Conservation (phyloP, 2,329 filamentous ascomycete species). For the Diaporthe amygdali region DNA sequence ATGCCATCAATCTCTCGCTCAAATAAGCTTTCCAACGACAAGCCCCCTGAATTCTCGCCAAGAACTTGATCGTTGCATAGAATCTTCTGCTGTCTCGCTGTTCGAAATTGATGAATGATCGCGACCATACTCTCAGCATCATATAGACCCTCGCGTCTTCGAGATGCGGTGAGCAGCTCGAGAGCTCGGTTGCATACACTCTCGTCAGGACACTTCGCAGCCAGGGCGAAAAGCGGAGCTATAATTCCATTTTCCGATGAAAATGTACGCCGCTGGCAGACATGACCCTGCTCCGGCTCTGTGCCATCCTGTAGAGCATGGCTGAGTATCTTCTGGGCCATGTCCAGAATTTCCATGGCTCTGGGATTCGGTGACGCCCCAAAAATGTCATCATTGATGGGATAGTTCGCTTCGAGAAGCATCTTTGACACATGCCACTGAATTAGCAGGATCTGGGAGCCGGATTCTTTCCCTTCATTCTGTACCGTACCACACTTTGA, state of each 20-base stretch:
- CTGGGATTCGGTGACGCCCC: not conserved
- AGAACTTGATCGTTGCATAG: too few relatives aligned
- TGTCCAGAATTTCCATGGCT: not conserved
- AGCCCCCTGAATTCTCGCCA: too few relatives aligned
- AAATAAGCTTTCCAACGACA: not conserved
- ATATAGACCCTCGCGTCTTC: not conserved
- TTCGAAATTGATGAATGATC: not conserved
- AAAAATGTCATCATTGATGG: not conserved
- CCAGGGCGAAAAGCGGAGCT: not conserved
- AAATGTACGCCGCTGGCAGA: not conserved
- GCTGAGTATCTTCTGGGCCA: not conserved
- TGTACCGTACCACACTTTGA: not conserved
- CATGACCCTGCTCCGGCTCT: fast-evolving
- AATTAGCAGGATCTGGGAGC: not conserved
- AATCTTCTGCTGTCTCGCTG: not conserved
- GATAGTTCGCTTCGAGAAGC: not conserved
- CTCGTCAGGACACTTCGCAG: not conserved
- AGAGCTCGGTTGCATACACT: not conserved
- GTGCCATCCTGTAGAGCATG: not conserved
- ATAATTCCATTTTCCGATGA: not conserved
- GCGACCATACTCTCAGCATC: not conserved
- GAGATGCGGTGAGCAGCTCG: not conserved
- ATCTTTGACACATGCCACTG: not conserved
- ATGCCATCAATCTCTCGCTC: not conserved
- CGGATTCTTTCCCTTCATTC: not conserved